Percentiles rank a stretch among this genome's conserved stretches.
These are phyloP conservation scores for Cucurbita argyrosperma DNA, from an alignment of 306 rosid species.

Conservation along the genomic window DNA sequence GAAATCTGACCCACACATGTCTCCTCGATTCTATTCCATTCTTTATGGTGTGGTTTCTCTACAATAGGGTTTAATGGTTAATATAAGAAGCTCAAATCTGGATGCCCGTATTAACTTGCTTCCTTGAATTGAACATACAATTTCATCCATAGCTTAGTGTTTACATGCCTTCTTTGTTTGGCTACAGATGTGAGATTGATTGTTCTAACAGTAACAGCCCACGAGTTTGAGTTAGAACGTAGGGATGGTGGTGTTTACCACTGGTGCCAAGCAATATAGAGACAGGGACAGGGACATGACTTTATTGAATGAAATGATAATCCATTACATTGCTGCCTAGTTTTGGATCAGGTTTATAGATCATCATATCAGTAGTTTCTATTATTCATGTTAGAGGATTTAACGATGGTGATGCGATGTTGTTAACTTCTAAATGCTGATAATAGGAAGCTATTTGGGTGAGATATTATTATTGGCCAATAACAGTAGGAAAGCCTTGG, in stretches of 20 bases:
- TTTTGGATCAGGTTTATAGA: neutral
- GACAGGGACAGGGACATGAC: neutral
- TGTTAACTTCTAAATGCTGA: neutral
- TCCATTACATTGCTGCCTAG: neutral
- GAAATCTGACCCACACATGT: neutral
- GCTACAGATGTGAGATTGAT: neutral
- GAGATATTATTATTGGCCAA: neutral
- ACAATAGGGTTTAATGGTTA: neutral
- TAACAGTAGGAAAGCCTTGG: neutral
- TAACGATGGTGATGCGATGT: neutral
- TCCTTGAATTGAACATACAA: no score
- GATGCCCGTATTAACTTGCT: neutral
- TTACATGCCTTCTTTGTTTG: no score
- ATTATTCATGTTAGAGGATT: neutral
- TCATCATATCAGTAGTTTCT: neutral
- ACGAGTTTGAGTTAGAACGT: neutral
- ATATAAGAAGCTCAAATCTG: neutral
- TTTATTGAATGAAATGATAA: neutral
- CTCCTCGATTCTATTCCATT: neutral
- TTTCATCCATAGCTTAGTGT: no score
- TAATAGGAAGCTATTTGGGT: neutral
- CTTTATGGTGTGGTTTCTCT: neutral
- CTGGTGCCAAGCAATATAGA: neutral
- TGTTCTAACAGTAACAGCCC: neutral
- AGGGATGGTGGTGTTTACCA: slow-evolving; percentile 4